Conservation (phyloP, 1,284 basidiomycete species). For the Heterobasidion occidentale region DNA sequence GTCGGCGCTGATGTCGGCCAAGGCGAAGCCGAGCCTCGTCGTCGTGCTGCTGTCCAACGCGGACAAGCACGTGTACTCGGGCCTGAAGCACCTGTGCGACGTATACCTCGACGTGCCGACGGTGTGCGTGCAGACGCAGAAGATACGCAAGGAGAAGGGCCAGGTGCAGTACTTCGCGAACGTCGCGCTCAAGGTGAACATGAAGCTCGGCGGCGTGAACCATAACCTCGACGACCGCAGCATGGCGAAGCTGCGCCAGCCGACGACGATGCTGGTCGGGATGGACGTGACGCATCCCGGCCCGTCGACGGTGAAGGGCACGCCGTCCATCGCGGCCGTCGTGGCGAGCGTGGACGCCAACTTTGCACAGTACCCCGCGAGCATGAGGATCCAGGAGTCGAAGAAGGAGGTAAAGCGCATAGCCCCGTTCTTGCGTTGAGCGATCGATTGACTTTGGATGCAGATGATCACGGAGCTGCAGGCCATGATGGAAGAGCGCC, state of each 20-base stretch:
- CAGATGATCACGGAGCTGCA: slow-evolving; percentile 21
- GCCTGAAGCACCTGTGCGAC: slow-evolving; percentile 66
- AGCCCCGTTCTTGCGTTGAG: neutral
- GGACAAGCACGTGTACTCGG: slow-evolving; percentile 63
- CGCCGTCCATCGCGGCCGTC: slow-evolving; percentile 74
- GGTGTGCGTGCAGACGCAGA: slow-evolving; percentile 59
- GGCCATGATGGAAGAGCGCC: slow-evolving; percentile 62
- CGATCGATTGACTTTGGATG: neutral
- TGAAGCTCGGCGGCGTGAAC: slow-evolving; percentile 75
- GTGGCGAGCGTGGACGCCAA: slow-evolving; percentile 60
- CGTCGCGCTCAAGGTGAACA: slow-evolving; percentile 73
- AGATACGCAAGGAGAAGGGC: slow-evolving; percentile 54
- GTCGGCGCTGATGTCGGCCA: slow-evolving; percentile 17
- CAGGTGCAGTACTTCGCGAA: slow-evolving; percentile 71
- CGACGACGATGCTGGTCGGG: slow-evolving; percentile 70
- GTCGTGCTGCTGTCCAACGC: slow-evolving; percentile 54
- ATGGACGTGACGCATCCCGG: slow-evolving; percentile 83
- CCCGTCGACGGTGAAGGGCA: slow-evolving; percentile 53
- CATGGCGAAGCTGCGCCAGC: slow-evolving; percentile 46
- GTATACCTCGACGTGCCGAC: slow-evolving; percentile 55
- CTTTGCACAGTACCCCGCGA: slow-evolving; percentile 67
- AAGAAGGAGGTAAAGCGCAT: slow-evolving; percentile 56
- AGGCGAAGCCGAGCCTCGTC: slow-evolving; percentile 24
- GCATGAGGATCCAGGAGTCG: slow-evolving; percentile 62
- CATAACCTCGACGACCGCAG: slow-evolving; percentile 47